Evolutionary conservation across 768 basidiomycete genomes (phyloP).

Genomic region (Tubosaeta sp.): DNA sequence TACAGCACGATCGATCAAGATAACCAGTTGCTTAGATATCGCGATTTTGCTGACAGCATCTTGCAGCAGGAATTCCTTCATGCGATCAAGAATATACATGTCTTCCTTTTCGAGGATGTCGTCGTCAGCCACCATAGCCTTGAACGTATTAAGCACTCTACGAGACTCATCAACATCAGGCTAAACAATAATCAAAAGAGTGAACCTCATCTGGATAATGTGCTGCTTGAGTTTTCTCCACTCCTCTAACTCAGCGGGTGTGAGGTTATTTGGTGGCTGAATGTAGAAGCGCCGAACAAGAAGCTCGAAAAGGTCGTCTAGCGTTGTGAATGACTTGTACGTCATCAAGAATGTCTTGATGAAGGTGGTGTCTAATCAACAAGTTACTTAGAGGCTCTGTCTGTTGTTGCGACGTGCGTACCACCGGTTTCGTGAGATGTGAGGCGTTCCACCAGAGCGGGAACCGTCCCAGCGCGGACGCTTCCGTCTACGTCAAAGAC

Average conservation of each 20-base stretch:
- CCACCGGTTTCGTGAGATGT: constrained; percentile 89
- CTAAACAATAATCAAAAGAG: constrained; percentile 5
- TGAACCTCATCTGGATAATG: constrained; percentile 82
- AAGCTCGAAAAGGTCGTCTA: constrained; percentile 77
- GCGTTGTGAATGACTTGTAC: constrained; percentile 88
- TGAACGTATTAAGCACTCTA: constrained; percentile 85
- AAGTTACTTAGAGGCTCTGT: constrained; percentile 1
- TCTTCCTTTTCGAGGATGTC: constrained; percentile 87
- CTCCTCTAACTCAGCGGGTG: constrained; percentile 56
- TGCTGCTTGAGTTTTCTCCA: constrained; percentile 88
- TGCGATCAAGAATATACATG: constrained; percentile 69
- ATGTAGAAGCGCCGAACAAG: constrained; percentile 80
- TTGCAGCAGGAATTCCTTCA: constrained; percentile 73
- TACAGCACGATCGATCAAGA: constrained; percentile 77
- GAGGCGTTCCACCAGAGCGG: constrained; percentile 82
- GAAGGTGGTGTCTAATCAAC: constrained; percentile 62
- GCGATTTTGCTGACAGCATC: constrained; percentile 60
- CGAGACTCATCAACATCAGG: constrained; percentile 1
- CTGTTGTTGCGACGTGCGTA: constrained; percentile 33
- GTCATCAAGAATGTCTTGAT: constrained; percentile 92
- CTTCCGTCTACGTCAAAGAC: constrained; percentile 79
- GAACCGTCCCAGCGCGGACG: constrained; percentile 82
- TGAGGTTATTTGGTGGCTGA: constrained; percentile 64
- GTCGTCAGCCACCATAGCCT: constrained; percentile 82
- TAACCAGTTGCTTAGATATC: constrained; percentile 71